Base-by-base conservation (phyloP, 1,139 yeast genomes). In the Sugiyamaella paludigena region DNA sequence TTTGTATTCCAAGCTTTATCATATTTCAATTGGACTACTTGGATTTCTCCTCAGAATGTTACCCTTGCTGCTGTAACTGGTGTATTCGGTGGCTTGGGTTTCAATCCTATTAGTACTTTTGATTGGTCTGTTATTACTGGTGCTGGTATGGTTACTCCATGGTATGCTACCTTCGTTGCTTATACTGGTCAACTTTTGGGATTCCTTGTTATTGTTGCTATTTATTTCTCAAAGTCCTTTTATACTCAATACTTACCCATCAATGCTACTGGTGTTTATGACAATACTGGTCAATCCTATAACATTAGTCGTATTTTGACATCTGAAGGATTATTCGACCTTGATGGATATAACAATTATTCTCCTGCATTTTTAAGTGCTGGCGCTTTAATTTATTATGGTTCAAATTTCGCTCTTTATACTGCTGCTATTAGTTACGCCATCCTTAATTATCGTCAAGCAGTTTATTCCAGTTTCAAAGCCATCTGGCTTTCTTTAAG, bases 21-120 rank as follows among this genome's bases (percentile, higher is more conserved):
- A 0, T 65, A 68, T n/a, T 81, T 81, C 69, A 78, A 77, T 59
- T 81, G 85, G 84, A 73, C 77, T 62, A 76, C 81, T 7, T 81
- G 86, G 86, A 79, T 80, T 47, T 67, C 73, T 6, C 84, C 84
- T 28, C 57, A 73, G 35, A 81, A 79, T 60, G 70, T 77, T 54
- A 74, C 75, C 50, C 63, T 82, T 41, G 83, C 82, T 7, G 68
- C 71, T n/a, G 68, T 82, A 36, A 78, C 82, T 3, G 87, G 87
- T 9, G 70, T 77, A 28, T 56, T 70, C 27, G 69, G 80, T n/a
- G 87, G 87, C 13, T 62, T 81, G 16, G 85, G 85, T 2, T 58
- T 81, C 40, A 79, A 80, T 58, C 86, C 84, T n/a, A 60, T 75
- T 49, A 64, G 81, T 1, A 78, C 47, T 47, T 76, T 79, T 57